Percentiles rank a stretch among this genome's conserved stretches.
Conservation (phyloP, 495 filamentous ascomycete genomes). For the Neurospora africana region DNA sequence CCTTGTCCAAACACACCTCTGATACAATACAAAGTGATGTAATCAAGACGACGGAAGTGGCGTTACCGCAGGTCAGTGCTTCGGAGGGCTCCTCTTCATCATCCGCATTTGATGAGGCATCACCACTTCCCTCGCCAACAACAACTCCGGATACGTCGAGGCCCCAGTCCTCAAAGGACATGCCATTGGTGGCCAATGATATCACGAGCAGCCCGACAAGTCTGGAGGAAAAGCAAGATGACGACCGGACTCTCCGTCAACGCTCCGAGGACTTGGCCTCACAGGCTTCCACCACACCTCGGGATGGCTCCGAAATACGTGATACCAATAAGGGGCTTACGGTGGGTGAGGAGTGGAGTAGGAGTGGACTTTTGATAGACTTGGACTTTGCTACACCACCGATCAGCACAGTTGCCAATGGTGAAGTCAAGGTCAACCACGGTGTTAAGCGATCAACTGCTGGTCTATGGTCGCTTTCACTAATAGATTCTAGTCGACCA, state of each 20-base stretch:
- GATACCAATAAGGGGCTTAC: background rate
- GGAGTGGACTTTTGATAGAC: constrained; percentile 24
- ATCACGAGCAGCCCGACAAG: background rate
- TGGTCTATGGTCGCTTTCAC: background rate
- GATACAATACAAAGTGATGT: background rate
- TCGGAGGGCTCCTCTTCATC: constrained; percentile 38
- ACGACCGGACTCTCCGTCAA: constrained; percentile 16
- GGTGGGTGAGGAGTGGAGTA: constrained; percentile 27
- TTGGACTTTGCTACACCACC: constrained; percentile 23
- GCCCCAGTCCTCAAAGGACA: constrained; percentile 31
- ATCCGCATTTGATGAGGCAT: constrained; percentile 33
- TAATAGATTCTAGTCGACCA: background rate
- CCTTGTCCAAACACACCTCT: background rate
- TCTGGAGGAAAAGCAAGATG: constrained; percentile 5
- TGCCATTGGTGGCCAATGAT: constrained; percentile 6
- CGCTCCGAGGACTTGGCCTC: constrained; percentile 7
- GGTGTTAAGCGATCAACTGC: background rate
- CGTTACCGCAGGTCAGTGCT: background rate
- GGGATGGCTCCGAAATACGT: constrained; percentile 1
- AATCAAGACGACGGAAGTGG: constrained; percentile 6
- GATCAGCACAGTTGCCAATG: background rate
- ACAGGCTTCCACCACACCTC: constrained; percentile 19
- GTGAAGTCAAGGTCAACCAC: background rate
- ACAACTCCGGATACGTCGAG: constrained; percentile 39
- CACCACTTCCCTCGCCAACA: constrained; percentile 26